A percentile compares a stretch with the other conserved stretches of the same genome.
Evolutionary conservation across 768 basidiomycete genomes (phyloP).

Genomic region (Auriscalpium orientale): DNA sequence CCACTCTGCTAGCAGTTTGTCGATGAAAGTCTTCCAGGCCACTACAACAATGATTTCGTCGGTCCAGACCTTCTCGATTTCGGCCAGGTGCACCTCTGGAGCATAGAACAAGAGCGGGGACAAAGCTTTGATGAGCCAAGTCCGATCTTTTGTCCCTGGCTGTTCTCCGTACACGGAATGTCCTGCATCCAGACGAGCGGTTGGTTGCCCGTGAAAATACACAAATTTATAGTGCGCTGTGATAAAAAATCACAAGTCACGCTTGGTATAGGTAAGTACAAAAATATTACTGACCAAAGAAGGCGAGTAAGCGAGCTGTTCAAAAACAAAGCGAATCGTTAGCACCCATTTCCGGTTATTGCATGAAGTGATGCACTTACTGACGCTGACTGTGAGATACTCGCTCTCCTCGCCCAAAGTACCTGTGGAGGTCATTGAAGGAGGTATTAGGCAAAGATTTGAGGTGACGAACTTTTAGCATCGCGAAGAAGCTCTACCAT

Average conservation of each 20-base stretch:
- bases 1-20: slow-evolving; percentile 7
- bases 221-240: slow-evolving; percentile 12
- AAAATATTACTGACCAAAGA: slow-evolving; percentile 4
- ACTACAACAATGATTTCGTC: slow-evolving; percentile 7
- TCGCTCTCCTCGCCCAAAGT: background rate
- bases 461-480: background rate
- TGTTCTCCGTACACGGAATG: slow-evolving; percentile 1
- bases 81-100: slow-evolving; percentile 8
- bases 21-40: slow-evolving; percentile 5
- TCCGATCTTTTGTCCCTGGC: background rate
- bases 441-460: background rate
- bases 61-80: slow-evolving; percentile 7
- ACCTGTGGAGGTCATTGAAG: background rate
- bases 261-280: background rate
- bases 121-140: slow-evolving; percentile 3
- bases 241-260: background rate
- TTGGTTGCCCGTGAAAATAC: slow-evolving; percentile 10
- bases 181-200: slow-evolving; percentile 5
- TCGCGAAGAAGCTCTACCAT: background rate
- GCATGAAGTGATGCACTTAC: background rate
- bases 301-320: slow-evolving; percentile 4
- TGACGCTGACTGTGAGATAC: background rate
- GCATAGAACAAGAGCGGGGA: slow-evolving; percentile 9
- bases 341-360: too few relatives aligned
- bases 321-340: too few relatives aligned